Base-by-base conservation (phyloP, 164 flowering plant genomes). In the Aristolochia californica region DNA sequence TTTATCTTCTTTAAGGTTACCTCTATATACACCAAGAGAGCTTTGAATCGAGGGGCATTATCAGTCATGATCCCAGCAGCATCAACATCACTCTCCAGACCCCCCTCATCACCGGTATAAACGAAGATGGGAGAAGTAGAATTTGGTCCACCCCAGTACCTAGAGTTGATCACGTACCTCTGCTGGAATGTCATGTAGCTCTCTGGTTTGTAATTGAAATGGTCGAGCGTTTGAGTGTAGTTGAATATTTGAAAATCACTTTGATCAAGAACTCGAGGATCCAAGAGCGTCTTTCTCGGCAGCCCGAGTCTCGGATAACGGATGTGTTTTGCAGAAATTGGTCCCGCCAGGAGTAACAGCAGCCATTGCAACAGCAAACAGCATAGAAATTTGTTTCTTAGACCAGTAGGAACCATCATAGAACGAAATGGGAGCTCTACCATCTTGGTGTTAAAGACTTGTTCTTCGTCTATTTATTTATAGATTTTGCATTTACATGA, bases 11-110 rank as follows among this genome's bases (percentile, higher is more conserved):
- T 44, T 51, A 16, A 0, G 20, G 1, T 43, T 62, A 74, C 89
- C 89, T 83, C 89, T 21, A 81, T 77, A 23, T 64, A 77, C 2
- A 83, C 72, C 2, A 63, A 30, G 28, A 83, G 77, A 48, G 85
- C 82, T 5, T 78, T 77, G 58, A 81, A 74, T 8, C 20, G 61
- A 23, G 64, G 62, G 2, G 85, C 85, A 61, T 67, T 61, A 21
- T 75, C 77, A 10, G 15, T 7, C 17, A 73, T 68, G 61, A 79
- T 72, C 0, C 80, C 83, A 25, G 63, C 24, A 21, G 0, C 15
- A 18, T 7, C n/a, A 15, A 60, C 13, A 51, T 59, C 62, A 17
- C 5, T 15, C 17, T 48, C 67, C 44, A 77, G 2, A 5, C 70
- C 47, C 0, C 22, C 58, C 54, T 82, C 87, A 4, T 50, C 79